Evolutionary conservation across 108 stramenopile genomes (phyloP).

Genomic region (Fragilariopsis cylindrus): DNA sequence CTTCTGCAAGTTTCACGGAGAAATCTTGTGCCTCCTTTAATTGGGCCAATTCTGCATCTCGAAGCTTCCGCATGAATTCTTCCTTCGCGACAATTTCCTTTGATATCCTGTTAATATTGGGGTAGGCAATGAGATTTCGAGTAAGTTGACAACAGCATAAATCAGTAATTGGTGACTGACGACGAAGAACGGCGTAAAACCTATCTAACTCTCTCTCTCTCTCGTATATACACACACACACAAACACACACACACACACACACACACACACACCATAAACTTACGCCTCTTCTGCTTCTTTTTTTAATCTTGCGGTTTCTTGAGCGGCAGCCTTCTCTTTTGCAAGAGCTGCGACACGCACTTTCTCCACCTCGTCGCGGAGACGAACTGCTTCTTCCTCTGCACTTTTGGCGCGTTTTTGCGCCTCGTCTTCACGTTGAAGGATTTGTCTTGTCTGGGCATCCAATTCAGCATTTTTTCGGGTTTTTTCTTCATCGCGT

Average conservation of each 20-base stretch:
- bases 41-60: slow-evolving; percentile 6
- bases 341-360: background rate
- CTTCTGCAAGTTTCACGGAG: slow-evolving; percentile 1
- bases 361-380: slow-evolving; percentile 6
- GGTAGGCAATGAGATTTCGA: too few relatives aligned
- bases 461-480: background rate
- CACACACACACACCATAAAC: too few relatives aligned
- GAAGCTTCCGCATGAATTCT: slow-evolving; percentile 1
- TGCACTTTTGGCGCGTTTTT: background rate
- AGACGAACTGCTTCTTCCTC: background rate
- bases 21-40: slow-evolving; percentile 12
- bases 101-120: too few relatives aligned
- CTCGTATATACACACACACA: too few relatives aligned
- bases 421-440: slow-evolving; percentile 6
- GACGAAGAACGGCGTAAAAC: too few relatives aligned
- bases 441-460: background rate
- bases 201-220: too few relatives aligned
- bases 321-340: slow-evolving; percentile 1
- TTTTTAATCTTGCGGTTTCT: slow-evolving; percentile 4
- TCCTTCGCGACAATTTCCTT: background rate
- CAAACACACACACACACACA: too few relatives aligned
- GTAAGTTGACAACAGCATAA: too few relatives aligned
- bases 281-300: background rate
- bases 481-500: slow-evolving; percentile 2
- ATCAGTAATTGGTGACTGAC: too few relatives aligned